phyloP scores from a whole-genome alignment of 441 rosid genomes.

The Daphne laureola region DNA sequence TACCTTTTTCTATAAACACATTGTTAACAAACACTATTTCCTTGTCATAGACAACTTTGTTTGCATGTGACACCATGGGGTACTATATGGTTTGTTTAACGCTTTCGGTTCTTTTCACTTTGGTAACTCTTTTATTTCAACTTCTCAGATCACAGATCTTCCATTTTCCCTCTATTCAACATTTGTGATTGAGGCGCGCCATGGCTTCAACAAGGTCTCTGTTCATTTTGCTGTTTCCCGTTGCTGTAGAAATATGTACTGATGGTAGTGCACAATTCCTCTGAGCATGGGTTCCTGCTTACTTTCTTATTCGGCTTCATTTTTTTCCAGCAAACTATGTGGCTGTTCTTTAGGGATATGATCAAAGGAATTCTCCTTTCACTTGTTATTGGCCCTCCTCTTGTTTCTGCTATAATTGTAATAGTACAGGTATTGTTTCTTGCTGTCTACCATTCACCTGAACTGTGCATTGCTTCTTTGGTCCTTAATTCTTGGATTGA shows the following conservation, averaged over 20 bases:
- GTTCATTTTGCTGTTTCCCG: slow-evolving; percentile 9
- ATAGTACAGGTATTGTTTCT: slow-evolving; percentile 65
- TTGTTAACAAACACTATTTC: too few relatives aligned
- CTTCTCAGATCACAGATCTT: slow-evolving; percentile 82
- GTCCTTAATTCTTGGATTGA: slow-evolving; percentile 1
- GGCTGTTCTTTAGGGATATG: slow-evolving; percentile 89
- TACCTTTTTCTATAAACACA: too few relatives aligned
- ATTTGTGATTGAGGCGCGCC: slow-evolving; percentile 89
- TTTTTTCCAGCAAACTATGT: slow-evolving; percentile 82
- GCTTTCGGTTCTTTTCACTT: too few relatives aligned
- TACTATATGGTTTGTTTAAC: too few relatives aligned
- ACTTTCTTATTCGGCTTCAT: slow-evolving; percentile 1
- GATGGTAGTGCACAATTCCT: background rate
- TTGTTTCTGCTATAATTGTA: slow-evolving; percentile 71
- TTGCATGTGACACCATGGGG: too few relatives aligned
- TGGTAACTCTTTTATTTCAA: slow-evolving; percentile 14
- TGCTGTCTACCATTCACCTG: slow-evolving; percentile 9
- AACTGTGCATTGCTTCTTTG: slow-evolving; percentile 1
- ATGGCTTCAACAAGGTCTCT: slow-evolving; percentile 92
- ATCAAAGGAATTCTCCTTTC: slow-evolving; percentile 71
- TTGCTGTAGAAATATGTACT: slow-evolving; percentile 7
- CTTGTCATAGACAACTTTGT: too few relatives aligned
- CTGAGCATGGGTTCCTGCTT: background rate
- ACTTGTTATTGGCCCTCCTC: slow-evolving; percentile 76
- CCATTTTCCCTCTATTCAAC: slow-evolving; percentile 95